These are phyloP conservation scores for Candida oleophila DNA, from an alignment of 805 yeast species.

Conservation along the genomic window DNA sequence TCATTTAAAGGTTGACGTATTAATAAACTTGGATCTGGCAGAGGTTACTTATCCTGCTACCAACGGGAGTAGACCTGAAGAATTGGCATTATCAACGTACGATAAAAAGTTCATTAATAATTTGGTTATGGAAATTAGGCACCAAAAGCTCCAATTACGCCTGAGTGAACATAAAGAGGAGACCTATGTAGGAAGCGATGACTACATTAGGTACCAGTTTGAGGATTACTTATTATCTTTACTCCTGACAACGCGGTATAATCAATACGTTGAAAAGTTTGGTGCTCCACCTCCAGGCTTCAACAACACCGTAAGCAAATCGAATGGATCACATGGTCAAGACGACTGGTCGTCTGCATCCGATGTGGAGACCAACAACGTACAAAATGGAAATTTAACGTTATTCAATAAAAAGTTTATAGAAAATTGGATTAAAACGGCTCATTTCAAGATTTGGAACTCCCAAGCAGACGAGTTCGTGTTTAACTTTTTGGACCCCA, in stretches of 20 bases:
- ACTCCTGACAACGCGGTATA: constrained; percentile 68
- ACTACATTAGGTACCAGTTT: constrained; percentile 80
- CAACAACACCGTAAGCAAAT: constrained; percentile 4
- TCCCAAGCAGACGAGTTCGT: constrained; percentile 42
- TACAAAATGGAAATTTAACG: constrained; percentile 26
- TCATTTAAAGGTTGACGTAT: constrained; percentile 59
- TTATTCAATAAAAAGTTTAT: constrained; percentile 34
- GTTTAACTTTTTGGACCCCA: constrained; percentile 42
- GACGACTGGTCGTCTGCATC: constrained; percentile 1
- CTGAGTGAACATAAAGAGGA: constrained; percentile 40
- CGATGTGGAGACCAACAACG: constrained; percentile 14
- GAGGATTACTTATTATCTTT: constrained; percentile 86
- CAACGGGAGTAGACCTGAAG: constrained; percentile 19
- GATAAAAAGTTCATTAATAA: constrained; percentile 78
- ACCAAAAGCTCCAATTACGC: constrained; percentile 21
- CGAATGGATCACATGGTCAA: constrained; percentile 4
- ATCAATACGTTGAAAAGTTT: constrained; percentile 49
- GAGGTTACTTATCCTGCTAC: constrained; percentile 44
- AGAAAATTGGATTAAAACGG: constrained; percentile 30
- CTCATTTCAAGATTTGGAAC: constrained; percentile 41
- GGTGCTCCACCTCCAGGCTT: constrained; percentile 44
- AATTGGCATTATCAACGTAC: constrained; percentile 30
- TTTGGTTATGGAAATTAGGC: constrained; percentile 48
- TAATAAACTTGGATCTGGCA: constrained; percentile 69
- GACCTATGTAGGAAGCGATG: constrained; percentile 56